Evolutionary conservation across 169 alveolate genomes (phyloP).

Genomic region (Eimeria mitis): DNA sequence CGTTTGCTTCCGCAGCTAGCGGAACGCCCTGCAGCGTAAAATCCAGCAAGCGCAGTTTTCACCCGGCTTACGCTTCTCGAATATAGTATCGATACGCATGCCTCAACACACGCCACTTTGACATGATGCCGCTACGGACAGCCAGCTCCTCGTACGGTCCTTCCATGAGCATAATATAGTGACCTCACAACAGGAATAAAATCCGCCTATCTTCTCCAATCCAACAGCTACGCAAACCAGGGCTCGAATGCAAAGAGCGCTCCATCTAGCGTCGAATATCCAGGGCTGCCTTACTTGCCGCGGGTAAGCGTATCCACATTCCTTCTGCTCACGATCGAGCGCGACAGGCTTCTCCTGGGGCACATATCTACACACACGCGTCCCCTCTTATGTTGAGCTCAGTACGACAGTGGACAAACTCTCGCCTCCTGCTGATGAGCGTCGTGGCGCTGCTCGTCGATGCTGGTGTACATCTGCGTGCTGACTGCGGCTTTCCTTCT

Average conservation of each 20-base stretch:
- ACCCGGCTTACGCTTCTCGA: not conserved
- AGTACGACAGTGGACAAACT: constrained; percentile 40
- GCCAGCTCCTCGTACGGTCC: too few species aligned
- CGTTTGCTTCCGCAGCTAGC: not conserved
- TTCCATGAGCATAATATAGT: too few species aligned
- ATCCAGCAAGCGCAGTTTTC: not conserved
- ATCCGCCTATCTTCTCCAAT: not conserved
- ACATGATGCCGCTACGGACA: not conserved
- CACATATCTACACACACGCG: not conserved
- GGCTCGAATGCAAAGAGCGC: constrained; percentile 4
- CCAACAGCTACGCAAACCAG: not conserved
- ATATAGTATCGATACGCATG: not conserved
- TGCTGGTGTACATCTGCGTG: not conserved
- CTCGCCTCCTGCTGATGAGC: constrained; percentile 72
- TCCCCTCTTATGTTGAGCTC: not conserved
- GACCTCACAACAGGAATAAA: too few species aligned
- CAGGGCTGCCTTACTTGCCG: constrained; percentile 45
- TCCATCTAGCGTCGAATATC: not conserved
- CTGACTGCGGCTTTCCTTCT: constrained; percentile 4
- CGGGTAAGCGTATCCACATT: not conserved
- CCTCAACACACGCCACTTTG: not conserved
- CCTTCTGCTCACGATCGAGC: not conserved
- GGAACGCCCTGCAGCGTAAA: not conserved
- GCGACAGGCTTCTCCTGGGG: not conserved
- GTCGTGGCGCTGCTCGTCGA: constrained; percentile 17